Conservation (phyloP, 495 filamentous ascomycete genomes). For the Staphylotrichum longicolle region DNA sequence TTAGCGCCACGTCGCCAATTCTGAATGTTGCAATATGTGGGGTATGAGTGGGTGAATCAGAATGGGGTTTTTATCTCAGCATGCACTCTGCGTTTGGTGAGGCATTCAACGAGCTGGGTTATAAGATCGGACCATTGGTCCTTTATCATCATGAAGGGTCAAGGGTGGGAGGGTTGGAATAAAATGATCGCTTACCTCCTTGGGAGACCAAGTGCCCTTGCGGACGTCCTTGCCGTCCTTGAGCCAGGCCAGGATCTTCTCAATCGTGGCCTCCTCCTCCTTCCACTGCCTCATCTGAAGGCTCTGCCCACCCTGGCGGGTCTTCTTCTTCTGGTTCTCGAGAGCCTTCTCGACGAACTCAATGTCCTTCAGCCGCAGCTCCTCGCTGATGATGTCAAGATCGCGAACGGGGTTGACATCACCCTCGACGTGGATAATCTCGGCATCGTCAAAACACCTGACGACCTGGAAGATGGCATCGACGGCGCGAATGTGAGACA, state of each 20-base stretch:
- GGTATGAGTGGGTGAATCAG: constrained; percentile 38
- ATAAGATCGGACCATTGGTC: constrained; percentile 87
- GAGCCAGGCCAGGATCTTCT: constrained; percentile 77
- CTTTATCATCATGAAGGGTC: constrained; percentile 88
- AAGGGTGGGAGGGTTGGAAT: constrained; percentile 19
- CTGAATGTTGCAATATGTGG: constrained; percentile 37
- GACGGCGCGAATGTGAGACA: constrained; percentile 98
- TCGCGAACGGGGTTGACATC: constrained; percentile 95
- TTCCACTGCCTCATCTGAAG: constrained; percentile 97
- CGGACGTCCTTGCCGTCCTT: constrained; percentile 89
- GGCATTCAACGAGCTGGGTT: constrained; percentile 99
- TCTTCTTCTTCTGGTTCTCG: constrained; percentile 88
- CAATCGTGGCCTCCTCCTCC: constrained; percentile 90
- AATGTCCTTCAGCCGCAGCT: constrained; percentile 96
- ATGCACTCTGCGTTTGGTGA: constrained; percentile 65
- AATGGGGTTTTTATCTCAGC: constrained; percentile 71
- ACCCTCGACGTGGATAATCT: constrained; percentile 99
- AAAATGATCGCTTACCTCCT: constrained; percentile 73
- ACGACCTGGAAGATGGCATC: constrained; percentile 99
- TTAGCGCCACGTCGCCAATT: constrained; percentile 32
- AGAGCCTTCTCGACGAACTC: constrained; percentile 96
- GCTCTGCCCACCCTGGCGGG: constrained; percentile 87
- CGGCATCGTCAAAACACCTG: constrained; percentile 97
- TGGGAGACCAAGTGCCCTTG: constrained; percentile 82
- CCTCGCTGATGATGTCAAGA: constrained; percentile 93